A percentile compares a stretch with the other conserved stretches of the same genome.
Conservation (phyloP, 352 stramenopile genomes). For the Albugo candida region DNA sequence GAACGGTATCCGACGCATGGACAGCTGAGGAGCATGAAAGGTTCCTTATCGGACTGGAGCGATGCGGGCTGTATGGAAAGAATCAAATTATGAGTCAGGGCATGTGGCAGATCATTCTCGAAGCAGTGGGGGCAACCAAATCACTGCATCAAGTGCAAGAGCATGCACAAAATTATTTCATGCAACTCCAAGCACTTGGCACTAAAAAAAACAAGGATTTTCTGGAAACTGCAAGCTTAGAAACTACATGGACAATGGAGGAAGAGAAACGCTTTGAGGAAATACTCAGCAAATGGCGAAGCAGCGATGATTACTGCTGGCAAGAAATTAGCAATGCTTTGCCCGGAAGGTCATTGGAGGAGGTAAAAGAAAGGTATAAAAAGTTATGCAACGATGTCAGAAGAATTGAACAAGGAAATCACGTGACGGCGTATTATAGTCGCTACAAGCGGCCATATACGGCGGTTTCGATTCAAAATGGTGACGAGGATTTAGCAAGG, state of each 20-base stretch:
- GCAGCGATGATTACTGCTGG: slow-evolving; percentile 25
- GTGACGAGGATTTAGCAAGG: too few species aligned
- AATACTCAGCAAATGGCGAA: slow-evolving; percentile 24
- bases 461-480: too few species aligned
- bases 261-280: slow-evolving; percentile 51
- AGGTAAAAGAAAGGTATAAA: slow-evolving; percentile 42
- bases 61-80: slow-evolving; percentile 25
- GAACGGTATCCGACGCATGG: slow-evolving; percentile 12
- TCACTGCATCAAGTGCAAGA: slow-evolving; percentile 19
- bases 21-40: slow-evolving; percentile 37
- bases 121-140: slow-evolving; percentile 23
- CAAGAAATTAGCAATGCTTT: slow-evolving; percentile 29
- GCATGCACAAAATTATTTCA: slow-evolving; percentile 32
- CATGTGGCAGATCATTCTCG: slow-evolving; percentile 38
- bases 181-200: slow-evolving; percentile 24
- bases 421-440: slow-evolving; percentile 34
- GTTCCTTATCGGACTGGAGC: slow-evolving; percentile 44
- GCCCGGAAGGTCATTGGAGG: slow-evolving; percentile 23
- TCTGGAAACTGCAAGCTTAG: neutral
- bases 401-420: slow-evolving; percentile 41
- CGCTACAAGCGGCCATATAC: slow-evolving; percentile 1
- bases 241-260: slow-evolving; percentile 22
- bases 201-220: slow-evolving; percentile 2
- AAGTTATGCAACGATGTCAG: slow-evolving; percentile 61
- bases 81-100: slow-evolving; percentile 12